phyloP scores from a whole-genome alignment of 1,284 basidiomycete species.

The Tilletia indica region DNA sequence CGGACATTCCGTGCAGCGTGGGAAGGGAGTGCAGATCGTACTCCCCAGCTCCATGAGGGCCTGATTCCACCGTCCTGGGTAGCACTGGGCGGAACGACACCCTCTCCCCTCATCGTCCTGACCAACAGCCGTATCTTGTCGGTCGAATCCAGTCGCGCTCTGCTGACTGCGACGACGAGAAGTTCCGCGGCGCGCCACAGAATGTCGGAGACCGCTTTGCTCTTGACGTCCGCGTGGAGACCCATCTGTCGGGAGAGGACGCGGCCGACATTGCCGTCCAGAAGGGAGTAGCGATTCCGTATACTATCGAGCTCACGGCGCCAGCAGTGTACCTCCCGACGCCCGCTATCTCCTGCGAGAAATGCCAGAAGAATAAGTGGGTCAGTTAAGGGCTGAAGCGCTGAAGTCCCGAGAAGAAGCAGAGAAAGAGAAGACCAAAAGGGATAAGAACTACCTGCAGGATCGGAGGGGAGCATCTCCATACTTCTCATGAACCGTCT shows the following conservation, averaged over 20 bases:
- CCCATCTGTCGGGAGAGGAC: constrained; percentile 48
- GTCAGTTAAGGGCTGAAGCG: neutral
- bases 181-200: constrained; percentile 44
- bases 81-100: constrained; percentile 4
- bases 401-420: neutral
- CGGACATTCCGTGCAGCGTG: constrained; percentile 41
- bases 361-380: constrained; percentile 59
- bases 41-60: constrained; percentile 53
- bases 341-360: constrained; percentile 72
- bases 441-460: neutral
- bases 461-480: constrained; percentile 67
- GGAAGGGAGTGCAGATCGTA: constrained; percentile 43
- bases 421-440: neutral
- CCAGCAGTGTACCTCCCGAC: constrained; percentile 79
- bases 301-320: constrained; percentile 51
- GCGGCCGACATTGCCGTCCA: constrained; percentile 51
- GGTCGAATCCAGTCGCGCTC: neutral
- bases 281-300: constrained; percentile 43
- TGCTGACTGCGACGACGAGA: constrained; percentile 28
- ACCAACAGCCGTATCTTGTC: too few species aligned
- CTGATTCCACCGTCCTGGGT: constrained; percentile 52
- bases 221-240: constrained; percentile 43
- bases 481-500: constrained; percentile 39
- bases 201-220: constrained; percentile 43
- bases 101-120: neutral